Percentiles rank a stretch among this genome's conserved stretches.
Evolutionary conservation across 805 yeast genomes (phyloP).

Genomic region (Teunomyces lycoperdinae): DNA sequence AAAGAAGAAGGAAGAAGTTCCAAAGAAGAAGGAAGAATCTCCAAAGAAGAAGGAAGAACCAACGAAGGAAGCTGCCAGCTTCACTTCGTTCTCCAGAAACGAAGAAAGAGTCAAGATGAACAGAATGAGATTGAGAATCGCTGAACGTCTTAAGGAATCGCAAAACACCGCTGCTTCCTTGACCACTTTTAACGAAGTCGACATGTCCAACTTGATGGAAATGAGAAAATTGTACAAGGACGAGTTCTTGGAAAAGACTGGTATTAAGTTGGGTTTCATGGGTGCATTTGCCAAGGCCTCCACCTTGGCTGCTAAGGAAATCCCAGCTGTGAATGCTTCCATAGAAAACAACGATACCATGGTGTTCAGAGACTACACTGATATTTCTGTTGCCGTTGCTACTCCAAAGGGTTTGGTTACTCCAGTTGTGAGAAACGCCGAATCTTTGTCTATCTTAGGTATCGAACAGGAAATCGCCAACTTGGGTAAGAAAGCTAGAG

Average conservation of each 20-base stretch:
- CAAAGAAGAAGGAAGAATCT: constrained; percentile 26
- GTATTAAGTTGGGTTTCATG: constrained; percentile 97
- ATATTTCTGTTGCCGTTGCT: constrained; percentile 95
- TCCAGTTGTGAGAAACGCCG: constrained; percentile 96
- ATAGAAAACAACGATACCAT: constrained; percentile 90
- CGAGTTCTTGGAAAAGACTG: constrained; percentile 89
- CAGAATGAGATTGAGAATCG: constrained; percentile 98
- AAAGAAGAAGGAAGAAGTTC: constrained; percentile 6
- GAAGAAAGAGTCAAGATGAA: constrained; percentile 97
- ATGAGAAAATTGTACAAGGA: constrained; percentile 97
- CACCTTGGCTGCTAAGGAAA: constrained; percentile 87
- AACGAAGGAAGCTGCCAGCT: constrained; percentile 33
- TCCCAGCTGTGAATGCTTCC: constrained; percentile 93
- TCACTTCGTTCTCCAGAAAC: constrained; percentile 64
- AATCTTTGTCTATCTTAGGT: constrained; percentile 81
- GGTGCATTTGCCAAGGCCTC: constrained; percentile 96
- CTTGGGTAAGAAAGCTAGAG: constrained; percentile 92
- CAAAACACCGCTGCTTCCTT: constrained; percentile 98
- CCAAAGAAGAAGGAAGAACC: constrained; percentile 33
- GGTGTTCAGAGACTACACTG: constrained; percentile 94
- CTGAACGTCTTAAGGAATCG: constrained; percentile 98
- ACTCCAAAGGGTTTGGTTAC: constrained; percentile 99
- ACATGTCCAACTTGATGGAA: constrained; percentile 87
- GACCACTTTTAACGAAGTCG: constrained; percentile 97
- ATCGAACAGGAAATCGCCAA: constrained; percentile 81